Evolutionary conservation across 73 alveolate species (phyloP).

Genomic region (Stentor roeselii): DNA sequence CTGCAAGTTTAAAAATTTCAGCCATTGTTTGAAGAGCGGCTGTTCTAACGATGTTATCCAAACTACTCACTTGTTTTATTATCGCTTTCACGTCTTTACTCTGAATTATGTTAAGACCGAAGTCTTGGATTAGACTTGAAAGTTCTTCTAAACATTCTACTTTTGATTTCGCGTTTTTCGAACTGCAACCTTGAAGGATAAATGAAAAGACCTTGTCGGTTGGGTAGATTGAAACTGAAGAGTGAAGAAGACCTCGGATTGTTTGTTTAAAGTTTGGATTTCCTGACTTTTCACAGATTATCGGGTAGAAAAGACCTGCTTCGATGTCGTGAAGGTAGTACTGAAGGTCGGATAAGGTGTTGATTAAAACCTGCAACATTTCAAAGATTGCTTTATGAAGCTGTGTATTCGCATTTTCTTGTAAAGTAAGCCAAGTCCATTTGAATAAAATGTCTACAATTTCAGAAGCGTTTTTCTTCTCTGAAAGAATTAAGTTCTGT

Average conservation of each 20-base stretch:
- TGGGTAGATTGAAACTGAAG: conserved; percentile 29
- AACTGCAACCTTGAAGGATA: conserved; percentile 17
- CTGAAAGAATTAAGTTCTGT: conserved; percentile 8
- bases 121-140: conserved; percentile 23
- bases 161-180: conserved; percentile 42
- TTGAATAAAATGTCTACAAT: conserved; percentile 44
- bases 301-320: conserved; percentile 35
- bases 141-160: conserved; percentile 53
- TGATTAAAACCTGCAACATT: conserved; percentile 32
- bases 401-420: conserved; percentile 40
- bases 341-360: conserved; percentile 29
- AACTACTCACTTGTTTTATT: conserved; percentile 37
- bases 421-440: conserved; percentile 38
- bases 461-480: conserved; percentile 27
- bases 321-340: conserved; percentile 40
- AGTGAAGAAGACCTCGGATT: conserved; percentile 32
- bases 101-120: conserved; percentile 30
- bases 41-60: conserved; percentile 39
- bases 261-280: conserved; percentile 41
- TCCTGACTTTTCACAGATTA: conserved; percentile 44
- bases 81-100: conserved; percentile 33
- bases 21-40: conserved; percentile 39
- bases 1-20: conserved; percentile 34
- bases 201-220: conserved; percentile 15
- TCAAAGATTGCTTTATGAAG: conserved; percentile 39